phyloP scores from a whole-genome alignment of 2,329 filamentous ascomycete genomes.

The Pseudogymnoascus sp. region DNA sequence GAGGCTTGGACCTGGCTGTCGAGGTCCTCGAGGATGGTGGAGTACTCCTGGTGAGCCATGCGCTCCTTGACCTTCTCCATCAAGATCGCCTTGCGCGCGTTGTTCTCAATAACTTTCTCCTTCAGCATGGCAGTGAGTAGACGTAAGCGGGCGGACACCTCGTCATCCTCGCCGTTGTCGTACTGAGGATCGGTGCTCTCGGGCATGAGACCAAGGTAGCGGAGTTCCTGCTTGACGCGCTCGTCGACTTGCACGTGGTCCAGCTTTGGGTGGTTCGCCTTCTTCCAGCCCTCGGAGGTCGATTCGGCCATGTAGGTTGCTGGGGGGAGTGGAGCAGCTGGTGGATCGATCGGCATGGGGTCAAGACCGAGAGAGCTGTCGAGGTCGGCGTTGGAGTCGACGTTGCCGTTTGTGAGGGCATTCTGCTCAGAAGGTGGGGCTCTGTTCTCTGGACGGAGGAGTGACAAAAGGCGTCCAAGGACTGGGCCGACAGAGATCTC shows the following conservation, averaged over 20 bases:
- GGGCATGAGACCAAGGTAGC: slow-evolving; percentile 80
- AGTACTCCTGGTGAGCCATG: slow-evolving; percentile 95
- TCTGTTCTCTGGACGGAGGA: slow-evolving; percentile 69
- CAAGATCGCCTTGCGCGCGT: slow-evolving; percentile 78
- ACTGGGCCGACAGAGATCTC: slow-evolving; percentile 82
- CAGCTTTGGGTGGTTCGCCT: slow-evolving; percentile 62
- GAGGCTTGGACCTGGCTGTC: slow-evolving; percentile 91
- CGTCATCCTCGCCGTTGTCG: slow-evolving; percentile 85
- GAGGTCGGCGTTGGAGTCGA: slow-evolving; percentile 41
- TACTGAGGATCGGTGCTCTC: slow-evolving; percentile 64
- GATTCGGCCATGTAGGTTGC: slow-evolving; percentile 76
- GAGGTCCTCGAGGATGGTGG: slow-evolving; percentile 91
- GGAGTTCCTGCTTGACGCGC: slow-evolving; percentile 81
- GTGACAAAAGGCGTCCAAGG: slow-evolving; percentile 70
- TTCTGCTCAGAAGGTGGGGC: slow-evolving; percentile 47
- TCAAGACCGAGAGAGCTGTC: slow-evolving; percentile 32
- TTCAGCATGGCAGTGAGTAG: slow-evolving; percentile 75
- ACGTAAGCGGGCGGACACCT: slow-evolving; percentile 82
- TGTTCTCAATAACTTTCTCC: slow-evolving; percentile 78
- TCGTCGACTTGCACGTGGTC: slow-evolving; percentile 86
- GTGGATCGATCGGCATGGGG: slow-evolving; percentile 17
- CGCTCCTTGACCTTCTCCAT: slow-evolving; percentile 82
- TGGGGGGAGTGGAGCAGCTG: slow-evolving; percentile 41
- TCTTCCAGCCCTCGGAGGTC: slow-evolving; percentile 68
- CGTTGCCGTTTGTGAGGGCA: slow-evolving; percentile 43